Conservation (phyloP, 2,329 filamentous ascomycete genomes). For the Herpotrichia juniperi region DNA sequence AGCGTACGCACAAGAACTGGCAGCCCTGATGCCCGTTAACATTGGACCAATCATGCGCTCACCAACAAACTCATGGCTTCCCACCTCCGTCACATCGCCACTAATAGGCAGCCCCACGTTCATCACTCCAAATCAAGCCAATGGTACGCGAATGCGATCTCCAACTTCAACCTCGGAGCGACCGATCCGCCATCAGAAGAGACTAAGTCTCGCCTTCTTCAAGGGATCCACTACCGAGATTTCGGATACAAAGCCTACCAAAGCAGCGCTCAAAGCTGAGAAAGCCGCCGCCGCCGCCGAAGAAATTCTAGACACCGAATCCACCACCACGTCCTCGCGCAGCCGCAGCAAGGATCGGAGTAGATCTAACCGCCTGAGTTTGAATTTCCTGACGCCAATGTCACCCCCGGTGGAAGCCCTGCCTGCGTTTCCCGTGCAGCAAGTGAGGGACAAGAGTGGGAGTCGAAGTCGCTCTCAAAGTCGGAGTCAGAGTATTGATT, state of each 20-base stretch:
- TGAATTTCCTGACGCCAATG: constrained; percentile 35
- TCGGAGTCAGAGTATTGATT: constrained; percentile 9
- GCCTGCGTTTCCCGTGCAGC: constrained; percentile 23
- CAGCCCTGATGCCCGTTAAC: constrained; percentile 45
- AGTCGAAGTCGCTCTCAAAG: constrained; percentile 26
- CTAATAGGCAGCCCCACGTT: constrained; percentile 32
- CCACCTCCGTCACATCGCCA: constrained; percentile 27
- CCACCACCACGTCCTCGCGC: constrained; percentile 26
- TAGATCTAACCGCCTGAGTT: constrained; percentile 30
- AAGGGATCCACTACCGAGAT: constrained; percentile 39
- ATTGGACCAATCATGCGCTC: constrained; percentile 35
- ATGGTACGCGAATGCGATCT: constrained; percentile 30
- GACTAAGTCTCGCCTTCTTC: constrained; percentile 46
- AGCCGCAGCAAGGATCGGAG: constrained; percentile 41
- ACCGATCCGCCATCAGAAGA: constrained; percentile 45
- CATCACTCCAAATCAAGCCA: constrained; percentile 24
- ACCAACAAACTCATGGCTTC: constrained; percentile 42
- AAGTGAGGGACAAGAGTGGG: constrained; percentile 5
- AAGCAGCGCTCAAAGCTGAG: constrained; percentile 23
- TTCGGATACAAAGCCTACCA: background rate
- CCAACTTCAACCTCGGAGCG: constrained; percentile 27
- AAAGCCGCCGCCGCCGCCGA: constrained; percentile 21
- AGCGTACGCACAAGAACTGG: constrained; percentile 52
- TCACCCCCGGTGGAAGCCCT: constrained; percentile 38
- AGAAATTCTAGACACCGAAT: constrained; percentile 25